Percentiles rank a stretch among this genome's conserved stretches.
phyloP scores from a whole-genome alignment of 2,329 filamentous ascomycete genomes.

The Ophiostoma sp. region DNA sequence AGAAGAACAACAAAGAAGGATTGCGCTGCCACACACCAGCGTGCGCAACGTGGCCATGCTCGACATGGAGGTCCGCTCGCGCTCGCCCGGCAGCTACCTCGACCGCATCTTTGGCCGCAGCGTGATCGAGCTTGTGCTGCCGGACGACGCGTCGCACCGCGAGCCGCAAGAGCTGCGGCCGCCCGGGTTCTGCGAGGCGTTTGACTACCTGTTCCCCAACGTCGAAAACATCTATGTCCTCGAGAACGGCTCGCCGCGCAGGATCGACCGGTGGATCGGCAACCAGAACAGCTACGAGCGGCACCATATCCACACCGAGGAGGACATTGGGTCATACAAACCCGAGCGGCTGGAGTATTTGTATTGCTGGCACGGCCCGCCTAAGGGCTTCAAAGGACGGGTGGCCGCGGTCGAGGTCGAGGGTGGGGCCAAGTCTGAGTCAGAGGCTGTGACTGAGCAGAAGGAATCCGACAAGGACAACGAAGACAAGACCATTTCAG shows the following conservation, averaged over 20 bases:
- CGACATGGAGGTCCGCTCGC: constrained; percentile 18
- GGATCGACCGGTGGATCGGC: constrained; percentile 21
- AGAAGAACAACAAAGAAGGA: background rate
- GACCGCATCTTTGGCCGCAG: background rate
- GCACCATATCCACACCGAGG: background rate
- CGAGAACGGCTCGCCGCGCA: constrained; percentile 19
- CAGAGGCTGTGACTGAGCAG: background rate
- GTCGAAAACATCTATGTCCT: constrained; percentile 24
- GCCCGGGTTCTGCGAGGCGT: background rate
- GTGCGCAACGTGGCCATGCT: constrained; percentile 21
- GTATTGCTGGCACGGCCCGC: constrained; percentile 26
- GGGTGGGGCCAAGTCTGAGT: background rate
- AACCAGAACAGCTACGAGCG: constrained; percentile 15
- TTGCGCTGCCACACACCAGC: background rate
- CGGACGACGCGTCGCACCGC: constrained; percentile 21
- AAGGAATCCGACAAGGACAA: background rate
- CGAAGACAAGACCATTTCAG: background rate
- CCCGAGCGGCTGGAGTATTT: constrained; percentile 6
- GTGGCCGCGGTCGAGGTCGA: background rate
- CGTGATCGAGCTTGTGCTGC: constrained; percentile 1
- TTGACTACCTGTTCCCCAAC: constrained; percentile 21
- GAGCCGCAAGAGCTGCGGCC: constrained; percentile 18
- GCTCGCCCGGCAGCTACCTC: constrained; percentile 13
- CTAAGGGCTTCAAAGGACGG: background rate
- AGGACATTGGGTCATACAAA: background rate